A percentile compares a stretch with the other conserved stretches of the same genome.
Conservation (phyloP, 305 asterid genomes). For the Plantago coronopus region DNA sequence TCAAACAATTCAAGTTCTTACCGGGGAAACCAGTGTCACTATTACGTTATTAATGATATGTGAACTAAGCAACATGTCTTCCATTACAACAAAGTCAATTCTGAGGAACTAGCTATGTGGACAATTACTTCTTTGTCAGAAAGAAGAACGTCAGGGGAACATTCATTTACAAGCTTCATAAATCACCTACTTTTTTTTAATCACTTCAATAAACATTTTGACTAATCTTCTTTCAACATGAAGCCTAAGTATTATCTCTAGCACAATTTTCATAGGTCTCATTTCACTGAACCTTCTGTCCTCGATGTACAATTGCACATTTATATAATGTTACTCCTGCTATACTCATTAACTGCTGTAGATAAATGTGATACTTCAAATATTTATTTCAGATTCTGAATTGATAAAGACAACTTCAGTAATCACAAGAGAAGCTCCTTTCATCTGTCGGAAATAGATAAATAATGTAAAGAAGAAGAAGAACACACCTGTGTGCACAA, state of each 20-base stretch:
- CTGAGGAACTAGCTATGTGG: not conserved
- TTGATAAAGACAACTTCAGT: slow-evolving; percentile 6
- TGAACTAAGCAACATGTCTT: slow-evolving; percentile 4
- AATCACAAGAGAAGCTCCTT: slow-evolving; percentile 1
- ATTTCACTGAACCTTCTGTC: slow-evolving; percentile 6
- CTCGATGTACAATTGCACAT: not conserved
- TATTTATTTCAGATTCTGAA: not conserved
- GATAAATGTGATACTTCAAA: slow-evolving; percentile 6
- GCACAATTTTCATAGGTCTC: not conserved
- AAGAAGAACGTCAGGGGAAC: not conserved
- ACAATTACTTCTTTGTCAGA: not conserved
- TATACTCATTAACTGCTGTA: slow-evolving; percentile 1
- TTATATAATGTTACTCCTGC: not conserved
- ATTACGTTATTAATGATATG: not conserved
- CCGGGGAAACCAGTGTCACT: not conserved
- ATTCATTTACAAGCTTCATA: not conserved
- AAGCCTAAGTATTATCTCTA: no score
- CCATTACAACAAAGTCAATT: not conserved
- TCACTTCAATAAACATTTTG: no score
- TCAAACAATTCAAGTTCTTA: slow-evolving; percentile 1
- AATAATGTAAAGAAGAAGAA: slow-evolving; percentile 5
- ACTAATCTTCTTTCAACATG: no score
- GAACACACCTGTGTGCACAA: slow-evolving; percentile 74
- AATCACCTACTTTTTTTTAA: not conserved
- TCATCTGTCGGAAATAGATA: slow-evolving; percentile 12